Evolutionary conservation across 345 rosid genomes (phyloP).

Genomic region (Citrus reticulata): DNA sequence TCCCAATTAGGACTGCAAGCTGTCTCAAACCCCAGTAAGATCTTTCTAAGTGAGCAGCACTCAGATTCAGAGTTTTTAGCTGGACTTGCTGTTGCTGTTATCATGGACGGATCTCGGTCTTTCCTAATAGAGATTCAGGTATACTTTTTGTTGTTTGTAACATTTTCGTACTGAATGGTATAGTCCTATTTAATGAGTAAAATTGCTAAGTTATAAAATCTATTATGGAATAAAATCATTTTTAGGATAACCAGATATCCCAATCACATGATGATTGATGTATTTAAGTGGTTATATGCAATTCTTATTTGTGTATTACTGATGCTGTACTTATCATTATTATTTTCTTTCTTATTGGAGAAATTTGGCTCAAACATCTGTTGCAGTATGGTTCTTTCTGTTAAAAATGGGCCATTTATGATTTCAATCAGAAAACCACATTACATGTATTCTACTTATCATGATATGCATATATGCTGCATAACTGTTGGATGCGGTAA

Average conservation of each 20-base stretch:
- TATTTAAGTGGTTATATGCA: not conserved
- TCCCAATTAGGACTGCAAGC: constrained; percentile 64
- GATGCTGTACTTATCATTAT: not conserved
- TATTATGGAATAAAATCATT: not conserved
- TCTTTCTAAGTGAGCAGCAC: constrained; percentile 66
- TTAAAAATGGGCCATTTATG: too few relatives aligned
- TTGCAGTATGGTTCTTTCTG: not conserved
- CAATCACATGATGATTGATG: not conserved
- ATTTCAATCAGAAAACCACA: too few relatives aligned
- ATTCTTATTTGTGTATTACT: not conserved
- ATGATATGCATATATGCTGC: too few relatives aligned
- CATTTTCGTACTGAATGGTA: not conserved
- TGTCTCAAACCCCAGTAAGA: constrained; percentile 80
- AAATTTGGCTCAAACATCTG: not conserved
- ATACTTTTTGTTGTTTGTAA: not conserved
- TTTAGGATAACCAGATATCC: not conserved
- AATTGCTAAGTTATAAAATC: not conserved
- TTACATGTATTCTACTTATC: too few relatives aligned
- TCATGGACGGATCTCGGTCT: constrained; percentile 86
- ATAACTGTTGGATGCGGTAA: too few relatives aligned
- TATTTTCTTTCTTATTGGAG: not conserved
- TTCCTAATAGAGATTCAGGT: constrained; percentile 95
- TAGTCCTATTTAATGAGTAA: not conserved
- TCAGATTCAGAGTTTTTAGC: constrained; percentile 77
- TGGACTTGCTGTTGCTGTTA: constrained; percentile 86